These are phyloP conservation scores for Paraphaeosphaeria minitans DNA, from an alignment of 2,329 filamentous ascomycete species.

Conservation along the genomic window DNA sequence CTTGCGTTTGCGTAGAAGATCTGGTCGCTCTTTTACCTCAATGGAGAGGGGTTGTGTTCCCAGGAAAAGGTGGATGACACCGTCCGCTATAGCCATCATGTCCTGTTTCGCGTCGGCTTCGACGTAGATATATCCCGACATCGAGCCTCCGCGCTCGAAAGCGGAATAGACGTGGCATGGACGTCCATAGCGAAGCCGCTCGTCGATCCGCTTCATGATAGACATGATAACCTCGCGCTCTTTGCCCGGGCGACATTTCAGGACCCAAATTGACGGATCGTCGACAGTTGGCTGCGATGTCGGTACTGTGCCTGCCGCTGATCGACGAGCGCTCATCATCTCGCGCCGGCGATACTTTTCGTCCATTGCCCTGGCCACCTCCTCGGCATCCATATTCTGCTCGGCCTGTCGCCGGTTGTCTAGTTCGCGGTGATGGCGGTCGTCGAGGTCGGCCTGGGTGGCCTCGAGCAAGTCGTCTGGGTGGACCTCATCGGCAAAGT, in stretches of 20 bases:
- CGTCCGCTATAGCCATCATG: conserved; percentile 80
- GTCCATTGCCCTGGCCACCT: conserved; percentile 79
- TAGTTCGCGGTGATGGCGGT: conserved; percentile 90
- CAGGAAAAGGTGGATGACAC: conserved; percentile 87
- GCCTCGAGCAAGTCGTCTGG: conserved; percentile 85
- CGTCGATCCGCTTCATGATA: conserved; percentile 87
- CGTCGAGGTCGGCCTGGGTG: conserved; percentile 79
- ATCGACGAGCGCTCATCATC: conserved; percentile 38
- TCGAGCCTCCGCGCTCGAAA: conserved; percentile 86
- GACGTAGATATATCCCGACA: conserved; percentile 95
- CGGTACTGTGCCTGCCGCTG: conserved; percentile 38
- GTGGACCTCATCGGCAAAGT: conserved; percentile 87
- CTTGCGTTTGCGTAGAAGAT: conserved; percentile 88
- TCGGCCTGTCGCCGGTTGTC: conserved; percentile 89
- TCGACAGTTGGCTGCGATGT: conserved; percentile 90
- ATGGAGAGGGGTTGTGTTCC: conserved; percentile 85
- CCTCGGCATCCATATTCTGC: conserved; percentile 88
- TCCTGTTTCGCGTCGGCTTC: conserved; percentile 88
- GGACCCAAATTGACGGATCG: conserved; percentile 94
- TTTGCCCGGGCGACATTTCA: conserved; percentile 92
- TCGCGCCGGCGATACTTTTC: conserved; percentile 82
- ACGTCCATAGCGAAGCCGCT: conserved; percentile 76
- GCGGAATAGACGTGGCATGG: conserved; percentile 85
- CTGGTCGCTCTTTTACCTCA: conserved; percentile 96
- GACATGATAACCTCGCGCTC: conserved; percentile 88